Base-by-base conservation (phyloP, 371 early-diverging fungal species). In the Saksenaea oblongispora region DNA sequence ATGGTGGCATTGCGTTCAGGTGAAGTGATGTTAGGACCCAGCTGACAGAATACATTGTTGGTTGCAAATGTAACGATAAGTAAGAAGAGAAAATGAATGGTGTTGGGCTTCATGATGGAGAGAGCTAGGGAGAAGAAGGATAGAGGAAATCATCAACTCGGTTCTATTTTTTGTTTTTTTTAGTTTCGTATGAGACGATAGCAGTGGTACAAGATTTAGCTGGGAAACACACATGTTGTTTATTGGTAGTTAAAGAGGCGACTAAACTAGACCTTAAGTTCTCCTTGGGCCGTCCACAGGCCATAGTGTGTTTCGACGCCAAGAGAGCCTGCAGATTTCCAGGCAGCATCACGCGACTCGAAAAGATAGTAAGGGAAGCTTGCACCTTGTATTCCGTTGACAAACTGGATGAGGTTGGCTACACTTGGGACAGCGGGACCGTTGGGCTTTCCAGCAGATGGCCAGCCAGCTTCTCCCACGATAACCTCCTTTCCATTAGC, bases 381-480 rank as follows among this genome's bases (percentile, higher is more conserved):
- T 11, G 73, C 53, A 5, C 14, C 67, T 36, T 67, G 54, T 10
- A 83, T 67, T 3, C 70, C 72, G 42, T 74, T 73, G 54, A 82
- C 78, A 56, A 75, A 87, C 36, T 59, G 71, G 61, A 75, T 63
- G 51, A 81, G 66, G 62, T 83, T 83, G 13, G 62, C 36, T 8
- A 76, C 62, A 54, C 83, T 75, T 8, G 89, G 84, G 10, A 73
- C 74, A 36, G 85, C 80, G 13, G 60, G 55, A 3, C 82, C 85
- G 28, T 60, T 69, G 54, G 75, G 54, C 55, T 72, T 71, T n/a
- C 89, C 89, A 18, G 69, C 74, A 53, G 80, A 76, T 44, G 89
- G 89, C 89, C 89, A 89, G 66, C 89, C 89, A 58, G 84, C 80
- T 72, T 89, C 88, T 57, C 86, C 83, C 24, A 87, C 71, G 27